Conservation (phyloP, 257 asterid species). For the Cruciata laevipes region DNA sequence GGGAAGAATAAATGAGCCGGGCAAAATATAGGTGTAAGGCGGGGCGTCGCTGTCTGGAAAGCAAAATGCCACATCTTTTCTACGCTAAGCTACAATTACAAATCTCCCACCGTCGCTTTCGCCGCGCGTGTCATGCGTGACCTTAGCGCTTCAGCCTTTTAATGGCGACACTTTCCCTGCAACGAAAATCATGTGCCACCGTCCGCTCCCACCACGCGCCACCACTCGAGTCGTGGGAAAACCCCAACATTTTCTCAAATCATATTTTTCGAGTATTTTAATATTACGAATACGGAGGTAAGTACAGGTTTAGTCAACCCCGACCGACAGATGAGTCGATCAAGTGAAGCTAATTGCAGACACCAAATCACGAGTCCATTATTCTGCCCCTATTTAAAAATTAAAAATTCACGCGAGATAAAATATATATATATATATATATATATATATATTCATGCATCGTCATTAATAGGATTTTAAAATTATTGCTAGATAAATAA, state of each 20-base stretch:
- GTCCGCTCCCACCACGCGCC: not conserved
- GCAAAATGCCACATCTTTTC: conserved; percentile 24
- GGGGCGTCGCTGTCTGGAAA: conserved; percentile 19
- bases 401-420: too few species aligned
- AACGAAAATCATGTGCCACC: conserved; percentile 21
- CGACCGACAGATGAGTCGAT: not conserved
- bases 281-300: not conserved
- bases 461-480: too few species aligned
- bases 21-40: conserved; percentile 18
- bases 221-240: not conserved
- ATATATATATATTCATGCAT: too few species aligned
- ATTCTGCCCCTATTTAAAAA: not conserved
- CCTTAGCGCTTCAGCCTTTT: conserved; percentile 2
- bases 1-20: not conserved
- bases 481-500: too few species aligned
- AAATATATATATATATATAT: too few species aligned
- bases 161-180: conserved; percentile 19
- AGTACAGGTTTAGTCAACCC: not conserved
- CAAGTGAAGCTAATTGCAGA: not conserved
- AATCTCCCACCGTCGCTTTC: conserved; percentile 22
- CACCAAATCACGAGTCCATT: conserved; percentile 1
- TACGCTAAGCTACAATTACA: conserved; percentile 23
- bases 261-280: too few species aligned
- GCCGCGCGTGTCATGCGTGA: conserved; percentile 34
- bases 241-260: not conserved